Evolutionary conservation across 345 rosid species (phyloP), one percentile per base, ranked within the genome.

Genomic region (Eucalyptus brandiana): DNA sequence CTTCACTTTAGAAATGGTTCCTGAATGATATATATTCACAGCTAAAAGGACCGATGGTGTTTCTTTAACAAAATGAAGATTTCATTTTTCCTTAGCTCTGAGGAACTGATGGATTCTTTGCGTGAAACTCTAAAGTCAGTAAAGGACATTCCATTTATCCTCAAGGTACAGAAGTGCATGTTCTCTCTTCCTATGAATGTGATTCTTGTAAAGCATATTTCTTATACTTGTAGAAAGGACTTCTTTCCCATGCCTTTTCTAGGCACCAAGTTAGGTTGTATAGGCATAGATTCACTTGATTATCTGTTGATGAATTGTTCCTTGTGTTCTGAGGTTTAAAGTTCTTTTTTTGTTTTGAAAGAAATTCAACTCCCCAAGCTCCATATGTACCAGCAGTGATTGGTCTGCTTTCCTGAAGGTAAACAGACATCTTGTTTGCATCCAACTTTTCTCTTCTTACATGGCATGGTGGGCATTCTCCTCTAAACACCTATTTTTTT

Each of bases 331-430:
- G 28, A 76, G 47, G 47, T 40, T 40, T 76, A 49, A 76, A 45
- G 34, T 28, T 15, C 19, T 23, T 40, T 90, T 88, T 86, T 40
- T 23, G 80, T 72, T 91, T 88, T 91, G 90, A 69, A 87, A 97
- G 99, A 97, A 97, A 95, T 97, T 97, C 93, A 95, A 97, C 93
- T 97, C 97, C 50, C 99, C 98, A 89, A 96, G 96, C 92, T 94
- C 97, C 90, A 87, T 91, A 50, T 95, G 95, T 89, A 94, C 98
- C 87, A 88, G 91, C 91, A 90, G 95, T 86, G 99, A 97, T 89
- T 97, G 99, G 99, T 92, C 96, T 87, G 94, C 98, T 50, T 96
- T 97, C 93, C 88, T 95, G 92, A 97, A 97, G 98, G 99, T 96
- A 94, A 87, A 88, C 87, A 76, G 83, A 18, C 81, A 40, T 87